Percentiles rank a stretch among this genome's conserved stretches.
Evolutionary conservation across 768 basidiomycete species (phyloP).

Genomic region (Boletus rex-veris): DNA sequence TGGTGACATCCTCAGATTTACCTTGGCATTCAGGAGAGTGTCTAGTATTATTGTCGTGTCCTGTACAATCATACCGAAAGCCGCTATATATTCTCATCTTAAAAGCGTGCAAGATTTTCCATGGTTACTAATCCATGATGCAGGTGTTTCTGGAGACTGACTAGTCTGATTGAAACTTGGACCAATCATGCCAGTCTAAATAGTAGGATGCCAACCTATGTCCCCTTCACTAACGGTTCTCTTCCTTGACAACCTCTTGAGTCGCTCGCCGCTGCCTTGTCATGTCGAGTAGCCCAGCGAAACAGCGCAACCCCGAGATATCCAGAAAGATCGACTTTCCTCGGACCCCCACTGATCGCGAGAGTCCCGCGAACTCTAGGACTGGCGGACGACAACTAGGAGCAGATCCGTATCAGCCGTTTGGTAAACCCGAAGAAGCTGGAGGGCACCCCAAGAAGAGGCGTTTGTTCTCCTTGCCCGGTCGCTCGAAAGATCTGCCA

Average conservation of each 20-base stretch:
- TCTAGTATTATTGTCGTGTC: slow-evolving; percentile 19
- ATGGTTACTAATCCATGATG: not conserved
- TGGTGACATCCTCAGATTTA: slow-evolving; percentile 45
- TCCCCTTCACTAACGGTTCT: not conserved
- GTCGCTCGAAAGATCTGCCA: slow-evolving; percentile 9
- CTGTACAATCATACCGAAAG: slow-evolving; percentile 23
- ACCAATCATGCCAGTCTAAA: not conserved
- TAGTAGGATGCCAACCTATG: not conserved
- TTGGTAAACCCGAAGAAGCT: slow-evolving; percentile 6
- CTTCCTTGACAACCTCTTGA: not conserved
- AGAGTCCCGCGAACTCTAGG: not conserved
- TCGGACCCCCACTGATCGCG: not conserved
- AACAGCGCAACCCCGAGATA: slow-evolving; percentile 5
- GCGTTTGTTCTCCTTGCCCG: slow-evolving; percentile 16
- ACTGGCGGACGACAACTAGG: not conserved
- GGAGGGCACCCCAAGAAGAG: slow-evolving; percentile 6
- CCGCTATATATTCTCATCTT: slow-evolving; percentile 14
- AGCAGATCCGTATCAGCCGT: not conserved
- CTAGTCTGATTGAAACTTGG: slow-evolving; percentile 18
- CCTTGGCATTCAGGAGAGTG: slow-evolving; percentile 1
- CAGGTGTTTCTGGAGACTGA: not conserved
- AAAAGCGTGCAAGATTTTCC: not conserved
- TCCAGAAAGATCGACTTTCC: not conserved
- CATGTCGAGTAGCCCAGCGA: slow-evolving; percentile 14
- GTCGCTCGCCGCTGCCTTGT: not conserved